Conservation (phyloP, 805 yeast genomes). For the Wickerhamiella brachini region DNA sequence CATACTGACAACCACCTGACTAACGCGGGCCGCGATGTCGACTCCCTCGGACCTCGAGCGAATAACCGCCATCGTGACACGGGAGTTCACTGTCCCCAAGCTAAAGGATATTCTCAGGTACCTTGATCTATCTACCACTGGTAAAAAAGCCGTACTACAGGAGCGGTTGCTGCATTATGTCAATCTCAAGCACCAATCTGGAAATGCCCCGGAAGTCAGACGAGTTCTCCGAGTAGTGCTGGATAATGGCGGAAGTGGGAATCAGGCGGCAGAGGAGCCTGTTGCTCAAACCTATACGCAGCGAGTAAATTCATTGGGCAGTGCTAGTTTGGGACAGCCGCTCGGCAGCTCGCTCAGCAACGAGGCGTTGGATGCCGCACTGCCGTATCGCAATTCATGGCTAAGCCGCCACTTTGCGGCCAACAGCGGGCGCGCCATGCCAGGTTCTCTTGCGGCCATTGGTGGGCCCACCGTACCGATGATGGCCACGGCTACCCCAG, state of each 20-base stretch:
- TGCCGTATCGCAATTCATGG: background rate
- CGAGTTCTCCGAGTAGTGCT: background rate
- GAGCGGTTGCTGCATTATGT: conserved; percentile 39
- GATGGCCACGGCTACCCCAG: background rate
- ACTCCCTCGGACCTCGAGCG: background rate
- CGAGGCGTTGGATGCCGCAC: background rate
- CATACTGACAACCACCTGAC: too few relatives aligned
- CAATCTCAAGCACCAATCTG: background rate
- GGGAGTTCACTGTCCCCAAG: conserved; percentile 19
- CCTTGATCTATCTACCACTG: conserved; percentile 36
- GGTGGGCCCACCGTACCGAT: background rate
- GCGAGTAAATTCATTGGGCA: background rate
- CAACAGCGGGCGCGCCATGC: background rate
- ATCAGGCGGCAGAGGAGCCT: background rate
- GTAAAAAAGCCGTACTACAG: conserved; percentile 48
- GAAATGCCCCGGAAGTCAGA: background rate
- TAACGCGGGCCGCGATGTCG: background rate
- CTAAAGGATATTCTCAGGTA: conserved; percentile 20
- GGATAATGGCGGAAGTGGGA: background rate
- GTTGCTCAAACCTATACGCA: background rate
- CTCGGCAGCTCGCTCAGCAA: background rate
- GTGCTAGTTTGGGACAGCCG: background rate
- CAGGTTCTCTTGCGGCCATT: too few relatives aligned
- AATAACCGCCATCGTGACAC: conserved; percentile 3
- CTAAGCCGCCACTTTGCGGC: background rate